These are phyloP conservation scores for Melastoma malabathricum DNA, from an alignment of 345 rosid genomes.

Conservation along the genomic window DNA sequence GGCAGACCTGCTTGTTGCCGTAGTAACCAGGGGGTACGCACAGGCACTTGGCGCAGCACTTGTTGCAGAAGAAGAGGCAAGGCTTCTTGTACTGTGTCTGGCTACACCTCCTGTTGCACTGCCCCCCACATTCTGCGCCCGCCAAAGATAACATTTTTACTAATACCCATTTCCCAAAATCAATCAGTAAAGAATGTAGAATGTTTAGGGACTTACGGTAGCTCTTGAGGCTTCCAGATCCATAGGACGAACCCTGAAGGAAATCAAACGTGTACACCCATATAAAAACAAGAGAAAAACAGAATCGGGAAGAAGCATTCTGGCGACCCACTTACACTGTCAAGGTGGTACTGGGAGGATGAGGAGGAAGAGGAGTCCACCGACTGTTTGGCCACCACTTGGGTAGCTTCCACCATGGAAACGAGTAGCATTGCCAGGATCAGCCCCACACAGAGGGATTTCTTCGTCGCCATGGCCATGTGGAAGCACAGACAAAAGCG, in stretches of 20 bases:
- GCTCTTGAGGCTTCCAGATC: constrained; percentile 36
- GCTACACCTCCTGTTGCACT: constrained; percentile 53
- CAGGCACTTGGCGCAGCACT: constrained; percentile 60
- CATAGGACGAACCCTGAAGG: constrained; percentile 17
- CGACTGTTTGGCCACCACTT: constrained; percentile 19
- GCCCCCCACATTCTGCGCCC: constrained; percentile 25
- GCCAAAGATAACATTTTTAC: background rate
- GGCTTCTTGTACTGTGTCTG: constrained; percentile 52
- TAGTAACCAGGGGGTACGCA: constrained; percentile 74
- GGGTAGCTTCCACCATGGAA: constrained; percentile 5
- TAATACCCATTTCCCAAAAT: background rate
- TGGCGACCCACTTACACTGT: constrained; percentile 17
- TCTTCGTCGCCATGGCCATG: constrained; percentile 8
- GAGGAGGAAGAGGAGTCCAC: no score
- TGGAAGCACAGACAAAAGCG: background rate
- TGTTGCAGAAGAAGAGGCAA: constrained; percentile 68
- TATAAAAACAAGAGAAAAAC: background rate
- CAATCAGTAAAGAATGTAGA: background rate
- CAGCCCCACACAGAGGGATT: constrained; percentile 15
- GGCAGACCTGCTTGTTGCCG: constrained; percentile 53
- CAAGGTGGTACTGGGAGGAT: constrained; percentile 16
- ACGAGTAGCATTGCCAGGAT: constrained; percentile 12
- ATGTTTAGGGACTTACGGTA: constrained; percentile 22
- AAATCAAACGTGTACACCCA: background rate
- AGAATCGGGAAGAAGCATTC: no score